These are phyloP conservation scores for Penicillium roqueforti DNA, from an alignment of 495 filamentous ascomycete genomes.

Conservation along the genomic window DNA sequence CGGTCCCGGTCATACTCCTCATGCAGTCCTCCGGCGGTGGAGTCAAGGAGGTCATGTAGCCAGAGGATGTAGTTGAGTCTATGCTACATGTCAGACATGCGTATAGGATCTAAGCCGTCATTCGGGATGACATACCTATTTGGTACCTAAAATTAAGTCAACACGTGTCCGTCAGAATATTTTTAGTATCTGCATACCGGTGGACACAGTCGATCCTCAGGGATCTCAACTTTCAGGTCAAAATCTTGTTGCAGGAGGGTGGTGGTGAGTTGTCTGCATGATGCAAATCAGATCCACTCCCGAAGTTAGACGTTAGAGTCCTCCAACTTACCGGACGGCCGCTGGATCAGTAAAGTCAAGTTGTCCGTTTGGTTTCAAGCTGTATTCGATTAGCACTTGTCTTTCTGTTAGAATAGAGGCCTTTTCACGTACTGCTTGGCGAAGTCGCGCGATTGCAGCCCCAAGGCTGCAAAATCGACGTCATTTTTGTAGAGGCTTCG, in stretches of 20 bases:
- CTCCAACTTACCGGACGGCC: conserved; percentile 56
- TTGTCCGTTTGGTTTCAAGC: conserved; percentile 57
- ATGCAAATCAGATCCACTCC: conserved; percentile 2
- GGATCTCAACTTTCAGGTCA: conserved; percentile 62
- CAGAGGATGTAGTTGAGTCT: conserved; percentile 87
- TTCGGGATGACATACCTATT: conserved; percentile 46
- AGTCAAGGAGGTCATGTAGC: conserved; percentile 82
- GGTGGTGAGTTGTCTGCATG: conserved; percentile 68
- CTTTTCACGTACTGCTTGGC: conserved; percentile 46
- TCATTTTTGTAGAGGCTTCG: conserved; percentile 55
- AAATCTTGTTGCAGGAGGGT: conserved; percentile 75
- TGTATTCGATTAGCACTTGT: conserved; percentile 19
- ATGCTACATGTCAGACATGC: not conserved
- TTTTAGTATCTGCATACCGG: conserved; percentile 51
- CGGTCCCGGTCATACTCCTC: conserved; percentile 55
- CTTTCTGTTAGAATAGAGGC: not conserved
- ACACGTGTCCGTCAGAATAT: not conserved
- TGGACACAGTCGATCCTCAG: conserved; percentile 80
- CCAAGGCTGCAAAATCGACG: conserved; percentile 58
- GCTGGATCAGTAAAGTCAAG: conserved; percentile 80
- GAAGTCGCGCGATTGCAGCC: conserved; percentile 54
- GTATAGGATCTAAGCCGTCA: not conserved
- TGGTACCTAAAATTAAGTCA: conserved; percentile 50
- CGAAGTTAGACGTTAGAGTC: not conserved
- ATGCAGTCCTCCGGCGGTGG: conserved; percentile 50